Evolutionary conservation across 2,329 filamentous ascomycete genomes (phyloP), one percentile per base, ranked within the genome.

Genomic region (Epichloe coenophiala): DNA sequence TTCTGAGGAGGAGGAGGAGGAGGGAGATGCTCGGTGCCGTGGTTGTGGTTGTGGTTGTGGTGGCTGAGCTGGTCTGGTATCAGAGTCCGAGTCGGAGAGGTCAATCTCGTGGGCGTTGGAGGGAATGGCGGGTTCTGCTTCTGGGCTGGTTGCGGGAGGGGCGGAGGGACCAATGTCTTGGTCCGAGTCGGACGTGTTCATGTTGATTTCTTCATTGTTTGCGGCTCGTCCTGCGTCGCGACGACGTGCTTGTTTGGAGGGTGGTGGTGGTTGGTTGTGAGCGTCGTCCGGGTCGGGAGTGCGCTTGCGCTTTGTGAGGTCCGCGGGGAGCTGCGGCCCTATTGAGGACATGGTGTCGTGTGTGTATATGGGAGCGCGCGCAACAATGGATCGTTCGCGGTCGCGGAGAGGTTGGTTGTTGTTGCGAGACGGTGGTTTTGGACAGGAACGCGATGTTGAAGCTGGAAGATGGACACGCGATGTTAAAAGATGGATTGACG

Each of bases 311-410:
- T 83, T 83, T 36, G 77, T 62, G 41, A 84, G 73, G 54, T 86
- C 80, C 4, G 84, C 75, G 12, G 86, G 85, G 23, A 89, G 65
- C 53, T 81, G 73, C 13, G 86, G 85, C 5, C 85, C 84, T 60
- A 87, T 81, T 36, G 78, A 80, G 47, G 81, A 71, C 83, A 87
- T 87, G 23, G 39, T 59, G 33, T 15, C 9, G 33, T 31, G 6
- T 19, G 33, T 19, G 33, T 36, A 4, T 21, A 5, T 6, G 12
- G 37, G 3, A 43, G 21, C 15, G 46, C 19, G 45, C n/a, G 33
- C 1, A 7, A 13, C 3, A 13, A 42, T 23, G 17, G 33, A 15
- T 17, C 6, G 4, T 12, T 12, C 12, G 17, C 27, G 13, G 45
- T 23, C 5, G 35, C 15, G 36, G 23, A 13, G 35, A n/a, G 17